Conservation (phyloP, 306 rosid genomes). For the Cyclanthera cordifolia region DNA sequence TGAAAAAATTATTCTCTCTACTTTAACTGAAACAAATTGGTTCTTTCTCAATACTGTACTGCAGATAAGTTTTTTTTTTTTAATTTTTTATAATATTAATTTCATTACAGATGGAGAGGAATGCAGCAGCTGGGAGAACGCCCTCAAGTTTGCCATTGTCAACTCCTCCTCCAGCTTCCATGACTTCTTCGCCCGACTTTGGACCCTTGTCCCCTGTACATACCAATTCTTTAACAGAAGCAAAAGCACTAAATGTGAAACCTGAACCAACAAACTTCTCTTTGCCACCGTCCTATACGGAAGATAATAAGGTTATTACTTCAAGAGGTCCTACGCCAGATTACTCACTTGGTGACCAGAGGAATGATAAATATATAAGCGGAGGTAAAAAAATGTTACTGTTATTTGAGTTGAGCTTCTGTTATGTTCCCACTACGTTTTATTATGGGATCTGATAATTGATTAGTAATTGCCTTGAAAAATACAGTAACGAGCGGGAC, state of each 20-base stretch:
- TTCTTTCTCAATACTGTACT: not conserved
- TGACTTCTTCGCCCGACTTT: conserved; percentile 80
- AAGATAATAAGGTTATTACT: conserved; percentile 45
- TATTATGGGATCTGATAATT: conserved; percentile 11
- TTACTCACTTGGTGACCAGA: conserved; percentile 47
- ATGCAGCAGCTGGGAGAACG: conserved; percentile 96
- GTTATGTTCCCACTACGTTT: not conserved
- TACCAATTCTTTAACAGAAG: conserved; percentile 61
- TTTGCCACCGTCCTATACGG: conserved; percentile 73
- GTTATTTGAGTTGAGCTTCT: not conserved
- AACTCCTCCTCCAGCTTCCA: conserved; percentile 88
- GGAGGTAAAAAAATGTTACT: conserved; percentile 55
- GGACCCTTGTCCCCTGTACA: conserved; percentile 78
- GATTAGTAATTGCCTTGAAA: conserved; percentile 3
- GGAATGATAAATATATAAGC: conserved; percentile 65
- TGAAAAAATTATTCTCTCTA: not conserved
- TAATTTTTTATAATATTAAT: not conserved
- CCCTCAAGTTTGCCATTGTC: conserved; percentile 87
- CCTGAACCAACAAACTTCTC: conserved; percentile 67
- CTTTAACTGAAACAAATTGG: not conserved
- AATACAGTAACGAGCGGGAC: conserved; percentile 77
- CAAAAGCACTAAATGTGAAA: conserved; percentile 48
- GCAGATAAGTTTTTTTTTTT: not conserved
- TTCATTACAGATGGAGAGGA: conserved; percentile 85
- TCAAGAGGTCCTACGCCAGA: conserved; percentile 61